Percentiles rank a stretch among this genome's conserved stretches.
Conservation (phyloP, 495 filamentous ascomycete genomes). For the Aspergillus carlsbadensis region DNA sequence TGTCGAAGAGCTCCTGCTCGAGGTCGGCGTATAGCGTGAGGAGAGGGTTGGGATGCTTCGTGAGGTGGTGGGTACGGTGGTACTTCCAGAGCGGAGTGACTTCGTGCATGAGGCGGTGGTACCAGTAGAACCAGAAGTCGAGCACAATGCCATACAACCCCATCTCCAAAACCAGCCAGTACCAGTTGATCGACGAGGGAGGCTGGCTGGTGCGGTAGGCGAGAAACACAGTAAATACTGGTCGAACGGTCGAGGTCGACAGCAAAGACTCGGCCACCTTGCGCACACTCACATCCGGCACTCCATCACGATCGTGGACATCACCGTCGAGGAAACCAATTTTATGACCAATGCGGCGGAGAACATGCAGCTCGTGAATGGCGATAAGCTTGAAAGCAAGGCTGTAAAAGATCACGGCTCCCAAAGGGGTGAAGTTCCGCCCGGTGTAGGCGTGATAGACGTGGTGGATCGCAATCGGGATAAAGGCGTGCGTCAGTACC, state of each 20-base stretch:
- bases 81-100: conserved; percentile 38
- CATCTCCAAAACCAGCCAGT: conserved; percentile 36
- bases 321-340: conserved; percentile 30
- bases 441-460: conserved; percentile 27
- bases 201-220: conserved; percentile 17
- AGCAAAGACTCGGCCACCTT: conserved; percentile 24
- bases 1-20: conserved; percentile 45
- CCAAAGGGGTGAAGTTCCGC: conserved; percentile 20
- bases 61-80: conserved; percentile 46
- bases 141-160: conserved; percentile 43
- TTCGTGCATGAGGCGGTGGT: conserved; percentile 45
- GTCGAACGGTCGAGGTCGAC: conserved; percentile 21
- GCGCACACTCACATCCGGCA: conserved; percentile 25
- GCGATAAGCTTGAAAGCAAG: conserved; percentile 32
- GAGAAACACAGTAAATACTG: conserved; percentile 23
- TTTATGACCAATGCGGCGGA: conserved; percentile 25
- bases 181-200: conserved; percentile 25
- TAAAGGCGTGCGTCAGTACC: conserved; percentile 27
- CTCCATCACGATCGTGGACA: conserved; percentile 25
- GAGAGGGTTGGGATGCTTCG: conserved; percentile 44
- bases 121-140: conserved; percentile 50
- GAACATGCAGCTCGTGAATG: conserved; percentile 32
- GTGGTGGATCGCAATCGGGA: conserved; percentile 30
- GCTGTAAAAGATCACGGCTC: conserved; percentile 28
- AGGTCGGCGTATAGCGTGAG: conserved; percentile 43